Evolutionary conservation across 495 filamentous ascomycete species (phyloP).

Genomic region (Podospora bellae-mahoneyi): DNA sequence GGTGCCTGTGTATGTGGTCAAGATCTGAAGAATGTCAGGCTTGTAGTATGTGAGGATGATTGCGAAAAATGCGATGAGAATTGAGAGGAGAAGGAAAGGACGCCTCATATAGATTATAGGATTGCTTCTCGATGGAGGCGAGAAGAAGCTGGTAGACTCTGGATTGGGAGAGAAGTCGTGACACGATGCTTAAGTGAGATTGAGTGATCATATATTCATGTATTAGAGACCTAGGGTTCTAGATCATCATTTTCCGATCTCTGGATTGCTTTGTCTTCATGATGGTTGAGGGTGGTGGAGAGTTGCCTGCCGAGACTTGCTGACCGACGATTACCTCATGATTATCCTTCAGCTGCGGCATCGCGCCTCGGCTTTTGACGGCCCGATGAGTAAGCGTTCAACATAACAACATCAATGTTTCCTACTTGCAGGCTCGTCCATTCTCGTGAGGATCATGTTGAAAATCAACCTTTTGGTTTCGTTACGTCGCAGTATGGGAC

Average conservation of each 20-base stretch:
- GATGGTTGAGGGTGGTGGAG: background rate
- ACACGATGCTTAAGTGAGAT: background rate
- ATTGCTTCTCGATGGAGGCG: background rate
- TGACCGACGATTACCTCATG: conserved; percentile 22
- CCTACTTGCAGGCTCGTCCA: background rate
- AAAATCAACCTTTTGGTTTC: background rate
- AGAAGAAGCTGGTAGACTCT: background rate
- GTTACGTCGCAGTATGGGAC: background rate
- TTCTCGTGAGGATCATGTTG: background rate
- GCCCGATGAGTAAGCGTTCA: conserved; percentile 9
- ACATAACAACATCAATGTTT: background rate
- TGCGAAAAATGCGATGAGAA: background rate
- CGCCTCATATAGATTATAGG: conserved; percentile 8
- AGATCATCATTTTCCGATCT: background rate
- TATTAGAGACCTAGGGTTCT: conserved; percentile 2
- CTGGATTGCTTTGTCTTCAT: conserved; percentile 7
- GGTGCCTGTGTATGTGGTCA: background rate
- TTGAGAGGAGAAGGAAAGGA: background rate
- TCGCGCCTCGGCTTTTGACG: conserved; percentile 2
- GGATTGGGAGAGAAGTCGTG: background rate
- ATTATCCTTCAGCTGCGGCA: background rate
- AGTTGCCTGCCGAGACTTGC: conserved; percentile 11
- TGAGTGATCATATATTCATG: background rate
- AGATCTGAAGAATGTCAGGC: conserved; percentile 2
- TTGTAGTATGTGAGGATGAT: background rate